A percentile compares a stretch with the other conserved stretches of the same genome.
Evolutionary conservation across 192 early-diverging fungal genomes (phyloP).

Genomic region (Coemansia sp.): DNA sequence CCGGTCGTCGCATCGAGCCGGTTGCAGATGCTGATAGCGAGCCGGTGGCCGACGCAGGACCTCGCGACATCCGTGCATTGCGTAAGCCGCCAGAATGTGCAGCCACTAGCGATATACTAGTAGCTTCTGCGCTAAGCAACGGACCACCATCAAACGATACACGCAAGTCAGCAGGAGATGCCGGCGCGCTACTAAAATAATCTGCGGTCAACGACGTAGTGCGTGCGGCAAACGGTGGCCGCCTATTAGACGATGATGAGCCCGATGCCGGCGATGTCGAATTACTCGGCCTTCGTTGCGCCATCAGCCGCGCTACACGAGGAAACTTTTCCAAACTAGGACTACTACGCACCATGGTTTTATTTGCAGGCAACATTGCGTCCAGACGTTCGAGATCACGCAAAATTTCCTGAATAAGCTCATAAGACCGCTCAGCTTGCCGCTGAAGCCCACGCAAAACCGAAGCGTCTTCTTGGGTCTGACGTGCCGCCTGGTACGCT

Average conservation of each 20-base stretch:
- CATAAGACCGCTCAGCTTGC: conserved; percentile 52
- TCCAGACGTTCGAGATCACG: conserved; percentile 52
- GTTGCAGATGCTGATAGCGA: not conserved
- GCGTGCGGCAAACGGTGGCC: conserved; percentile 33
- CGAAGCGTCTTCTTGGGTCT: conserved; percentile 31
- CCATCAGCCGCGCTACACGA: conserved; percentile 14
- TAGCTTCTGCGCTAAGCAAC: conserved; percentile 17
- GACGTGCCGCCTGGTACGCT: conserved; percentile 35
- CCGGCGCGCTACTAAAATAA: conserved; percentile 20
- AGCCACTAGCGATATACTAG: conserved; percentile 31
- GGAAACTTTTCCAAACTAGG: conserved; percentile 13
- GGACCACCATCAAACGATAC: conserved; percentile 49
- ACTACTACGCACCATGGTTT: not conserved
- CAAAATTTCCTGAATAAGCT: conserved; percentile 50
- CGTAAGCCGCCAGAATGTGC: conserved; percentile 16
- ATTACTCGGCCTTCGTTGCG: conserved; percentile 11
- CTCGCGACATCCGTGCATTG: not conserved
- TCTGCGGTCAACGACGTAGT: conserved; percentile 24
- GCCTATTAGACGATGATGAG: not conserved
- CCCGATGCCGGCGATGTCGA: conserved; percentile 17
- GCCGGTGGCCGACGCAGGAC: not conserved
- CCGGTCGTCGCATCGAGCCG: conserved; percentile 5
- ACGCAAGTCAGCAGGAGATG: conserved; percentile 34
- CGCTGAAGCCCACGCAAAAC: conserved; percentile 43
- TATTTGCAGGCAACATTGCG: conserved; percentile 18